Evolutionary conservation across 2,329 filamentous ascomycete genomes (phyloP), one percentile per base, ranked within the genome.

Genomic region (Paramyrothecium sp.): DNA sequence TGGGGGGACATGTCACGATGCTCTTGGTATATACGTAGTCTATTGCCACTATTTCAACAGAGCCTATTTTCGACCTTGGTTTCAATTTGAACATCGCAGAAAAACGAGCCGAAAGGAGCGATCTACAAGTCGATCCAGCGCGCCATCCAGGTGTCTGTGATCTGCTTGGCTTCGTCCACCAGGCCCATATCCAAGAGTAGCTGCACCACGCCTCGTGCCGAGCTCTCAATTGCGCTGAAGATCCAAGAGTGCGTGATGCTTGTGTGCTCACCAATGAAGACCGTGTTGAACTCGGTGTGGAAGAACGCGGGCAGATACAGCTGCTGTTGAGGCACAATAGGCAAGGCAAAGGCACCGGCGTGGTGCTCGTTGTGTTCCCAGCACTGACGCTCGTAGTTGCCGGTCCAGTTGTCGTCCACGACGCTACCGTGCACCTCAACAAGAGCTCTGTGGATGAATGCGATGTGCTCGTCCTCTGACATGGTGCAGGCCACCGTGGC

Each of bases 251-350:
- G 84, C 1, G 84, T 86, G 64, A 83, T 85, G 33, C 75, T 80
- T 0, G 83, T 66, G 0, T 64, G 61, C 34, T 71, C 68, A 3
- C 70, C 69, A 0, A 71, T 65, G 3, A 70, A 72, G 0, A 71
- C 60, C 0, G 69, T 71, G 16, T 71, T 69, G 30, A 79, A 79
- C 71, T 87, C 83, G 0, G 84, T 87, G 60, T 82, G 75, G 60
- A 83, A 86, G 62, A 85, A 88, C 0, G 83, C 81, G 0, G 85
- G 84, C 2, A 88, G 69, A 58, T 84, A 87, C 5, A 87, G 63
- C 33, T 86, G 76, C 60, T 87, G 83, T 66, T 86, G 84, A 0
- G 78, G 78, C 1, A 82, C 73, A 0, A 74, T 67, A 1, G 83
- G 83, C 23, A 71, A 64, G 0, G 79, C 77, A 79, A 83, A 88